phyloP scores from a whole-genome alignment of 2,329 filamentous ascomycete species.

The Sporothrix phasma region DNA sequence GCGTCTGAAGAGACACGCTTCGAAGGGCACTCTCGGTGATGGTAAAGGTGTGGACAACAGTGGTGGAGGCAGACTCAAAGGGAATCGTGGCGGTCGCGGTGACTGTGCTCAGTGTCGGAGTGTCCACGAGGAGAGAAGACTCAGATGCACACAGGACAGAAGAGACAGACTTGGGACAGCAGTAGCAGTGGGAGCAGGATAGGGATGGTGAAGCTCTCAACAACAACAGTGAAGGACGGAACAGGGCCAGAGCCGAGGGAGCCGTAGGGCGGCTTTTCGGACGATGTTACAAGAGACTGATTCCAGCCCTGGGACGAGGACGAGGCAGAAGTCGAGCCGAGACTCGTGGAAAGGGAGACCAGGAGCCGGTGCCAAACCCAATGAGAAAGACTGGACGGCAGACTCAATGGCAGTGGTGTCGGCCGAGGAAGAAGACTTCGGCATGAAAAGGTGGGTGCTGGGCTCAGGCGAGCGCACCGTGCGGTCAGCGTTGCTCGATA shows the following conservation, averaged over 20 bases:
- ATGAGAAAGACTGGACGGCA: too few relatives aligned
- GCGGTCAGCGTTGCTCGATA: background rate
- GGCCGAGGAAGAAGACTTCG: background rate
- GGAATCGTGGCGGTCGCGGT: background rate
- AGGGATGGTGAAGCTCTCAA: constrained; percentile 17
- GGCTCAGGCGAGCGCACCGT: background rate
- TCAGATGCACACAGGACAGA: background rate
- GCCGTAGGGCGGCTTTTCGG: background rate
- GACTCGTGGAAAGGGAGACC: background rate
- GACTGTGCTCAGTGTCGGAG: constrained; percentile 3
- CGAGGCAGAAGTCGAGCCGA: too few relatives aligned
- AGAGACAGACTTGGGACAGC: background rate
- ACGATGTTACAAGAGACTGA: background rate
- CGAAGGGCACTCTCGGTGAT: constrained; percentile 3
- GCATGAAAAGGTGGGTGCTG: background rate
- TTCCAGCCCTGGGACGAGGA: background rate
- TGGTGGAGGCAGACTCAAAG: background rate
- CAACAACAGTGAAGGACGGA: constrained; percentile 10
- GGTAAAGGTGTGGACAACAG: constrained; percentile 12
- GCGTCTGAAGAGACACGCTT: background rate
- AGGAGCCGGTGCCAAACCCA: background rate
- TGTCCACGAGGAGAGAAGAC: background rate
- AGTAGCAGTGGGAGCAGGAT: background rate
- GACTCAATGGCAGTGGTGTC: background rate
- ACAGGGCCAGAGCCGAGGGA: background rate